Evolutionary conservation across 352 stramenopile genomes (phyloP).

Genomic region (Phytopythium helicoides): DNA sequence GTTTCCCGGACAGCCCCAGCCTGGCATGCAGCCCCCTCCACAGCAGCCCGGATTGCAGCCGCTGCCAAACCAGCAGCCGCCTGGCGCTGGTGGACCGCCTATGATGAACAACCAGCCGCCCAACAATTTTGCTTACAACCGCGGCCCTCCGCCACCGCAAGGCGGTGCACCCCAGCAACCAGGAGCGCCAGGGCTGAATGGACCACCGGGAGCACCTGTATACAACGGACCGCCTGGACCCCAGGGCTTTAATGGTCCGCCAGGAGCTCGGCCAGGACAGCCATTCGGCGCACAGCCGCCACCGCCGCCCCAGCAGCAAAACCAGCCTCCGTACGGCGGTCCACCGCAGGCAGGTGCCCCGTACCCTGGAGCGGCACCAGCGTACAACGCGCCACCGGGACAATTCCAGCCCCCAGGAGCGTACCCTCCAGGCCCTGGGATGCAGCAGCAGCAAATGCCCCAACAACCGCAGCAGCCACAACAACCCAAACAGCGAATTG

Average conservation of each 20-base stretch:
- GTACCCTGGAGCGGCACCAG: constrained; percentile 11
- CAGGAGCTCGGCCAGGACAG: constrained; percentile 6
- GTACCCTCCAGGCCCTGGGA: constrained; percentile 9
- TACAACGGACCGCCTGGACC: constrained; percentile 1
- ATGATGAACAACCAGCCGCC: constrained; percentile 5
- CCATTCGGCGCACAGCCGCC: constrained; percentile 13
- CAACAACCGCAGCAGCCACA: constrained; percentile 37
- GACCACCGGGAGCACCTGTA: not conserved
- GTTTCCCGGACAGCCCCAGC: constrained; percentile 23
- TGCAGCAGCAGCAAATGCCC: constrained; percentile 19
- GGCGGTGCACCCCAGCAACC: constrained; percentile 1
- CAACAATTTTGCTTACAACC: not conserved
- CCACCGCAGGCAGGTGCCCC: constrained; percentile 20
- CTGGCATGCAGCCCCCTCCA: constrained; percentile 23
- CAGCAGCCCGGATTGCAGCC: not conserved
- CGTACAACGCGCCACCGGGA: constrained; percentile 8
- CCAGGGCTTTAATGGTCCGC: not conserved
- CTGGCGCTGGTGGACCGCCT: not conserved
- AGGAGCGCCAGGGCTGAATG: not conserved
- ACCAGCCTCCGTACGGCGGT: constrained; percentile 14
- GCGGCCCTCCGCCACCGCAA: constrained; percentile 20
- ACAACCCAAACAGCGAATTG: constrained; percentile 75
- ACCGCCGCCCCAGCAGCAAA: not conserved
- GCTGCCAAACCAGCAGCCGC: not conserved
- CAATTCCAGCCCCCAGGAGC: constrained; percentile 11